Percentiles rank a stretch among this genome's conserved stretches.
These are phyloP conservation scores for Pseudohalonectria lignicola DNA, from an alignment of 2,329 filamentous ascomycete species.

Conservation along the genomic window DNA sequence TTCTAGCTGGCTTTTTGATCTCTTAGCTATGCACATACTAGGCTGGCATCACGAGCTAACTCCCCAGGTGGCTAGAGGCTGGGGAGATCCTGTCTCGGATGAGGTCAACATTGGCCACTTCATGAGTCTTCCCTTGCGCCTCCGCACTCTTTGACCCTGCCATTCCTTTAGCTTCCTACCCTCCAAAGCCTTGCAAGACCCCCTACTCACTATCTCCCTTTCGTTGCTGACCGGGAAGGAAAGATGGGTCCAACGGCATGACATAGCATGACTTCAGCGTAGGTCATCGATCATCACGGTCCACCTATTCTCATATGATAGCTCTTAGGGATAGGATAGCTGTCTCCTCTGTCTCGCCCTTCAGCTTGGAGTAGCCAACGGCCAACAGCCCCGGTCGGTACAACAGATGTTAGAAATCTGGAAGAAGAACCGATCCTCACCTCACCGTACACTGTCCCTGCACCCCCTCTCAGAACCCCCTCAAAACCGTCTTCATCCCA, in stretches of 20 bases:
- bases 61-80: neutral
- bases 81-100: neutral
- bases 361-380: neutral
- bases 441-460: neutral
- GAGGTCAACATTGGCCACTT: constrained; percentile 2
- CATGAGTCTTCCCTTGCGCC: neutral
- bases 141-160: neutral
- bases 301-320: neutral
- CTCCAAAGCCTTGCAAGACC: neutral
- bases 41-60: no score
- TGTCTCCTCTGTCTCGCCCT: neutral
- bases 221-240: no score
- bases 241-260: constrained; percentile 1
- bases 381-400: neutral
- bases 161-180: neutral
- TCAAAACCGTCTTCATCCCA: no score
- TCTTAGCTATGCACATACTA: no score
- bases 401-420: no score
- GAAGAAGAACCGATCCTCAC: neutral
- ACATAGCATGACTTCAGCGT: constrained; percentile 5
- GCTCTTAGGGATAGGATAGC: neutral
- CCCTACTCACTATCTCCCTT: neutral
- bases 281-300: constrained; percentile 4
- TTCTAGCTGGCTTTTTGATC: no score
- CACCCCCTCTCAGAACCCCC: no score